Conservation (phyloP, 73 alveolate species). For the Stentor roeselii region DNA sequence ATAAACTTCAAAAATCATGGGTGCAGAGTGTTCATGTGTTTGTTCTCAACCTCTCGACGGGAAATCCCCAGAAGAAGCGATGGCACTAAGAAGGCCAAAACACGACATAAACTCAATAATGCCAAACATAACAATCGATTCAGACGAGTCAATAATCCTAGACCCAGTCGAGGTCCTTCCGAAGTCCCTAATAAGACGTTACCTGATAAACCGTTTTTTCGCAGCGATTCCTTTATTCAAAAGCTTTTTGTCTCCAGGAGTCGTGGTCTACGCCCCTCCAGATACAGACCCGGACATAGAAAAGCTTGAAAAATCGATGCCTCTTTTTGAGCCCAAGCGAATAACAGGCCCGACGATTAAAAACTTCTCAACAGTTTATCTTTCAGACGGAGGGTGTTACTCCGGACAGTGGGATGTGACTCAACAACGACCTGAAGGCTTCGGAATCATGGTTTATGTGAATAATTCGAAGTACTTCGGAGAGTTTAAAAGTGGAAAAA, state of each 20-base stretch:
- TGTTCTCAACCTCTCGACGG: not conserved
- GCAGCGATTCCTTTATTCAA: no score
- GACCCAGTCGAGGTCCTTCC: no score
- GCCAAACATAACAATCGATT: no score
- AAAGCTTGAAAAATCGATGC: not conserved
- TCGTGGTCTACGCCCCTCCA: not conserved
- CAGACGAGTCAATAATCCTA: no score
- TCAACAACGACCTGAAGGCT: not conserved
- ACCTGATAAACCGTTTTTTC: no score
- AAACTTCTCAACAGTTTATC: not conserved
- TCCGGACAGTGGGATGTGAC: not conserved
- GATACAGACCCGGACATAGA: not conserved
- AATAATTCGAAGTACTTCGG: not conserved
- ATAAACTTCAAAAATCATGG: not conserved
- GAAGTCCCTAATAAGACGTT: no score
- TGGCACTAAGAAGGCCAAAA: not conserved
- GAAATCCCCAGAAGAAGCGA: not conserved
- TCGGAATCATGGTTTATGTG: not conserved
- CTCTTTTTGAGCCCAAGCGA: no score
- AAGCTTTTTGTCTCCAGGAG: not conserved
- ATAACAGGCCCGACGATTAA: not conserved
- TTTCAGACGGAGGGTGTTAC: not conserved
- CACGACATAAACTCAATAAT: not conserved
- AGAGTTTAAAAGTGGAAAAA: not conserved
- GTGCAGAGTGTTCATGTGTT: slow-evolving; percentile 2